Percentiles rank a stretch among this genome's conserved stretches.
These are phyloP conservation scores for Sporothrix mexicana DNA, from an alignment of 2,329 filamentous ascomycete genomes.

Conservation along the genomic window DNA sequence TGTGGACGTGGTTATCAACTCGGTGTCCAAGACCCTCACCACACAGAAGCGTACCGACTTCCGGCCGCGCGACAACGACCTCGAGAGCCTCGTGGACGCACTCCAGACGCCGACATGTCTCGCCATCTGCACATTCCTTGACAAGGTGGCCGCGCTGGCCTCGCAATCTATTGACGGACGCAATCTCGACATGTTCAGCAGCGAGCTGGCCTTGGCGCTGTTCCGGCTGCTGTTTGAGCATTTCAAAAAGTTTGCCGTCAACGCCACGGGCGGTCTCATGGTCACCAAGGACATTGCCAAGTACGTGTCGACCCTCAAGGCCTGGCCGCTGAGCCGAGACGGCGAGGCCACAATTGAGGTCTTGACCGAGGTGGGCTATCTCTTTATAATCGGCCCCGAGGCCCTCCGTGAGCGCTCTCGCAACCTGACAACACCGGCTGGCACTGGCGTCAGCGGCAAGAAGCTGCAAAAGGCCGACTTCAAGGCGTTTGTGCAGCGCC, in stretches of 20 bases:
- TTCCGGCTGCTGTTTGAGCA: slow-evolving; percentile 84
- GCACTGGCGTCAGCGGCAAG: slow-evolving; percentile 52
- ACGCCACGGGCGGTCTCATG: slow-evolving; percentile 90
- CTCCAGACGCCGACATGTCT: slow-evolving; percentile 87
- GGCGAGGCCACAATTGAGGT: slow-evolving; percentile 77
- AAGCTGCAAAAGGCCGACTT: slow-evolving; percentile 72
- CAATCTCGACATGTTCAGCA: slow-evolving; percentile 81
- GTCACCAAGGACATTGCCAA: slow-evolving; percentile 95
- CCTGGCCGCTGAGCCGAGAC: slow-evolving; percentile 76
- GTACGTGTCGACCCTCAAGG: slow-evolving; percentile 84
- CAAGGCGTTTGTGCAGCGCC: slow-evolving; percentile 80
- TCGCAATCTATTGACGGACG: slow-evolving; percentile 76
- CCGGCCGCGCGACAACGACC: slow-evolving; percentile 79
- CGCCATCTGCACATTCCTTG: slow-evolving; percentile 79
- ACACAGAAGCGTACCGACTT: slow-evolving; percentile 90
- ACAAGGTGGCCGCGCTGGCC: slow-evolving; percentile 66
- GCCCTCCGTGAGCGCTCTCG: slow-evolving; percentile 73
- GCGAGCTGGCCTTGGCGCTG: slow-evolving; percentile 81
- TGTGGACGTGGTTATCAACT: slow-evolving; percentile 73
- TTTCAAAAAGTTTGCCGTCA: slow-evolving; percentile 92
- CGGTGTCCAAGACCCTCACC: slow-evolving; percentile 73
- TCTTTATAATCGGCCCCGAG: slow-evolving; percentile 91
- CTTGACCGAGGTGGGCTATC: slow-evolving; percentile 87
- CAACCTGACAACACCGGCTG: slow-evolving; percentile 54
- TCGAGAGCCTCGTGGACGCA: slow-evolving; percentile 67